A percentile compares a stretch with the other conserved stretches of the same genome.
phyloP scores from a whole-genome alignment of 1,139 yeast genomes.

The Diutina pseudorugosa region DNA sequence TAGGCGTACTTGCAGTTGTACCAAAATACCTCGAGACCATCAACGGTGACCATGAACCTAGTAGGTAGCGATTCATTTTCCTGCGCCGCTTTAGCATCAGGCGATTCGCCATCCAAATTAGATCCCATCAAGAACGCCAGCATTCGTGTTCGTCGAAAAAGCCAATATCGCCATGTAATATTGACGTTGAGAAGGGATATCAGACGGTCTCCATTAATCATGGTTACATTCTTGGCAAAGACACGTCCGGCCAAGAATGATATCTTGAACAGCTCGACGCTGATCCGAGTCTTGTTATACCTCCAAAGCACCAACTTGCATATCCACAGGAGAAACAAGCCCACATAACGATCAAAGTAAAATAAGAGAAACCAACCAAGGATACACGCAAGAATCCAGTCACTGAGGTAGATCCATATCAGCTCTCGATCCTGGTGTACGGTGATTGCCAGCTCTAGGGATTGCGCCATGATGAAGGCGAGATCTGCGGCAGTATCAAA shows the following conservation, averaged over 20 bases:
- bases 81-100: constrained; percentile 12
- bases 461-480: not conserved
- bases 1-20: constrained; percentile 74
- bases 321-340: constrained; percentile 40
- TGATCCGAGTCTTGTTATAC: constrained; percentile 39
- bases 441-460: not conserved
- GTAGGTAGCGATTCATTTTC: constrained; percentile 43
- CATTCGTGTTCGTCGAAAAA: constrained; percentile 35
- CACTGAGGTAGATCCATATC: constrained; percentile 67
- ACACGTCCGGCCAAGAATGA: constrained; percentile 77
- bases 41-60: constrained; percentile 45
- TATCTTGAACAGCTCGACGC: constrained; percentile 60
- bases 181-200: constrained; percentile 57
- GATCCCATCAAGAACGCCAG: constrained; percentile 20
- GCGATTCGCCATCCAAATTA: constrained; percentile 9
- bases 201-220: constrained; percentile 61
- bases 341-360: constrained; percentile 65
- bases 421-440: not conserved
- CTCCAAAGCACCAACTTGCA: constrained; percentile 57
- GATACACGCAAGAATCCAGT: constrained; percentile 64
- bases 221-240: constrained; percentile 61
- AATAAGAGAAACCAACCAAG: constrained; percentile 56
- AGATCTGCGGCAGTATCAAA: not conserved
- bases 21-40: constrained; percentile 73
- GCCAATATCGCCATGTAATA: constrained; percentile 90